These are phyloP conservation scores for Avena atlantica DNA, from an alignment of 176 grass and related monocot species.

Conservation along the genomic window DNA sequence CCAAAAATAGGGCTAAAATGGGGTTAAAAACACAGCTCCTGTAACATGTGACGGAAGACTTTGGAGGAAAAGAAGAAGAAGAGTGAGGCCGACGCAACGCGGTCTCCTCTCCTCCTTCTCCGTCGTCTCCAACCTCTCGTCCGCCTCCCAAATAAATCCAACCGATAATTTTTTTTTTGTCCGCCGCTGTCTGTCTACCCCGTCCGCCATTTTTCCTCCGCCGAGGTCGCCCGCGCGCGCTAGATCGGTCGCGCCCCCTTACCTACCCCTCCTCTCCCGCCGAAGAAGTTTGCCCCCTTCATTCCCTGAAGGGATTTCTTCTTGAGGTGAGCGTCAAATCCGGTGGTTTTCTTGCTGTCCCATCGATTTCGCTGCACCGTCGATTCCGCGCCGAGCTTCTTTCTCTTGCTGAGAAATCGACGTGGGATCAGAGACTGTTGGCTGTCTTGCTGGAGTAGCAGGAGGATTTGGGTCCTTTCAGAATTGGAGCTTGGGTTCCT, in stretches of 20 bases:
- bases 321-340: slow-evolving; percentile 45
- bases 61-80: no score
- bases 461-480: slow-evolving; percentile 23
- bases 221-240: slow-evolving; percentile 22
- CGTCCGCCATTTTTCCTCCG: not conserved
- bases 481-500: not conserved
- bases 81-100: no score
- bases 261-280: not conserved
- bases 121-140: slow-evolving; percentile 39
- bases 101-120: no score
- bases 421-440: not conserved
- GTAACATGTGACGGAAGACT: no score
- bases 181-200: not conserved
- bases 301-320: slow-evolving; percentile 23
- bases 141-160: slow-evolving; percentile 33
- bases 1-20: no score
- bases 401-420: not conserved
- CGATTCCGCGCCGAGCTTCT: not conserved
- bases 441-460: not conserved
- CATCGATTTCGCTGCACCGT: not conserved
- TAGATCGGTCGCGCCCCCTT: slow-evolving; percentile 46
- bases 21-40: no score
- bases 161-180: not conserved
- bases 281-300: not conserved
- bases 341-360: not conserved